Evolutionary conservation across 2,329 filamentous ascomycete genomes (phyloP), one percentile per base, ranked within the genome.

Genomic region (Colletotrichum karsti): DNA sequence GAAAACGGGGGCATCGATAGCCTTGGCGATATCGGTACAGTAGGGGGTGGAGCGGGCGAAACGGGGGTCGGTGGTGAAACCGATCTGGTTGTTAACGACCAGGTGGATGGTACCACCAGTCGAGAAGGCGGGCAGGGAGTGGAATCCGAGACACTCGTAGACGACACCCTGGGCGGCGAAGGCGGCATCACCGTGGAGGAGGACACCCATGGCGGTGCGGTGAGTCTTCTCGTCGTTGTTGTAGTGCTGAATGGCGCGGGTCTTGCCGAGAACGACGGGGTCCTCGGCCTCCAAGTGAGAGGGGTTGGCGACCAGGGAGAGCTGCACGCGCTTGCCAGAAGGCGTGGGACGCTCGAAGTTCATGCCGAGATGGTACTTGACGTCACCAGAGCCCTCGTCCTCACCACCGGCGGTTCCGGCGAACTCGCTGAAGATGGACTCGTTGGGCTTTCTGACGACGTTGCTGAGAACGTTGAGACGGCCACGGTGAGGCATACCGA

Each of bases 361-460:
- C 96, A 99, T 99, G 78, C 96, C 96, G 76, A 99, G 86, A 85
- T 99, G 96, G 85, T 99, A 99, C 84, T 99, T 99, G 82, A 99
- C 96, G 80, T 99, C 96, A 76, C 96, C 96, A 66, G 96, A 98
- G 68, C 96, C 96, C 84, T 99, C 95, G 74, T 98, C 96, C 74
- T 93, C 92, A 62, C 93, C 93, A 77, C 93, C 94, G 22, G 92
- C 85, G 51, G 92, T 93, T 74, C 96, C 96, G 70, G 93, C 93
- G 77, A 99, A 99, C 82, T 99, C 96, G 79, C 93, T 97, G 87
- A 99, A 99, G 82, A 99, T 99, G 72, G 96, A 98, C 85, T 98
- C 96, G 82, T 99, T 99, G 75, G 96, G 95, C 85, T 99, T 99
- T 78, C 96, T 92, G 74, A 99, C 96, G 77, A 99, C 96, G 84